phyloP scores from a whole-genome alignment of 2,329 filamentous ascomycete genomes.

The Fusarium staphyleae region DNA sequence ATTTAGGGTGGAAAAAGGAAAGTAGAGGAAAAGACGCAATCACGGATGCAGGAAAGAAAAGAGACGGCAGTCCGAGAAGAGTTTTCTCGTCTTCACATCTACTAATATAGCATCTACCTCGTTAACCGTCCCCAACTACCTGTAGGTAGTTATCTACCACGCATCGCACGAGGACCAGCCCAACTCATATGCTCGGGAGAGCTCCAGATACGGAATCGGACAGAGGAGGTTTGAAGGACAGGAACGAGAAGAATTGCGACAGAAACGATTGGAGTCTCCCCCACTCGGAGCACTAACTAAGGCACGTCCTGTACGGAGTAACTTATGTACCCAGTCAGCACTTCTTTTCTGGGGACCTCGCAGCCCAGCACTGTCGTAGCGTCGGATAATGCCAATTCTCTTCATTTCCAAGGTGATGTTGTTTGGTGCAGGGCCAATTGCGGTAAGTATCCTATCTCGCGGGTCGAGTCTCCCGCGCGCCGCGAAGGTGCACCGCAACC shows the following conservation, averaged over 20 bases:
- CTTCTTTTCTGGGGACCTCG: constrained; percentile 13
- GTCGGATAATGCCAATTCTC: constrained; percentile 7
- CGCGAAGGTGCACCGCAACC: constrained; percentile 27
- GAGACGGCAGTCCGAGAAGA: constrained; percentile 10
- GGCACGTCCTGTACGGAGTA: constrained; percentile 4
- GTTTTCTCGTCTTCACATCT: neutral
- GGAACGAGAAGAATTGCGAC: constrained; percentile 11
- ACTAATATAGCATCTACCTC: no score
- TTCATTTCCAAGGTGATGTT: constrained; percentile 9
- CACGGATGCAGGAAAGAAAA: constrained; percentile 1
- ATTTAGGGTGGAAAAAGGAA: constrained; percentile 12
- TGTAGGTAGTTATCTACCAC: no score
- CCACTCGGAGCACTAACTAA: constrained; percentile 18
- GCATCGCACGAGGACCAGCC: no score
- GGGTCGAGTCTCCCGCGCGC: constrained; percentile 31
- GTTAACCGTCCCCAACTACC: no score
- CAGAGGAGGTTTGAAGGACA: neutral
- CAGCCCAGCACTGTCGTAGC: constrained; percentile 14
- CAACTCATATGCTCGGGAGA: neutral
- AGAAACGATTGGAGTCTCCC: constrained; percentile 7
- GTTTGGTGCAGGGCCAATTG: constrained; percentile 19
- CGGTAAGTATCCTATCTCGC: constrained; percentile 27
- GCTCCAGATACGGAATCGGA: neutral
- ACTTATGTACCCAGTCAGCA: constrained; percentile 7
- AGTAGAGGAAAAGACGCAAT: constrained; percentile 6